Evolutionary conservation across 208 protist genomes (phyloP).

Genomic region (Leptomonas pyrrhocoris): DNA sequence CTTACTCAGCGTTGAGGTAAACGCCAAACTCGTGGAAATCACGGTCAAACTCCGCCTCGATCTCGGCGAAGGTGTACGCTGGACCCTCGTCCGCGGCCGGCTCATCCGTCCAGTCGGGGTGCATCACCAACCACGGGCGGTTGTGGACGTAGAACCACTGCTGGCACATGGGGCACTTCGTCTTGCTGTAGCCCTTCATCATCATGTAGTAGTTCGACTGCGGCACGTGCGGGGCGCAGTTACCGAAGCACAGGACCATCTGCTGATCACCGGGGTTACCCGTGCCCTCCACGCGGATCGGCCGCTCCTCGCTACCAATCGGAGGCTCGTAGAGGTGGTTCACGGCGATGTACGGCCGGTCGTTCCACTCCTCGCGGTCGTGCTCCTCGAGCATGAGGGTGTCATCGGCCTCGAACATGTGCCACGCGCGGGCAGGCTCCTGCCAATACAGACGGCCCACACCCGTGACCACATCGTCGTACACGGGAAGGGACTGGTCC

Average conservation of each 20-base stretch:
- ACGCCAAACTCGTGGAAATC: slow-evolving; percentile 92
- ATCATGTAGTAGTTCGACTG: slow-evolving; percentile 92
- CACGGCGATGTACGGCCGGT: slow-evolving; percentile 85
- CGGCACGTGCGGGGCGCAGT: slow-evolving; percentile 88
- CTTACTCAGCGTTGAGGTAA: slow-evolving; percentile 89
- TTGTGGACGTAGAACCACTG: slow-evolving; percentile 92
- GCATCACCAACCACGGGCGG: slow-evolving; percentile 89
- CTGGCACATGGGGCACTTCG: slow-evolving; percentile 90
- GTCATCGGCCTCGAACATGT: slow-evolving; percentile 89
- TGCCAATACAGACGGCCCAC: slow-evolving; percentile 86
- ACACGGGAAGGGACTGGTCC: slow-evolving; percentile 85
- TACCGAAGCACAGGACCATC: slow-evolving; percentile 88
- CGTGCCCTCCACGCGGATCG: slow-evolving; percentile 83
- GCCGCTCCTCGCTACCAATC: slow-evolving; percentile 86
- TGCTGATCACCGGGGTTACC: slow-evolving; percentile 87
- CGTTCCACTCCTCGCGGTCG: slow-evolving; percentile 92
- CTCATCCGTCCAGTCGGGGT: slow-evolving; percentile 92
- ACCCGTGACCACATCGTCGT: slow-evolving; percentile 87
- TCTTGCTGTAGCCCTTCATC: slow-evolving; percentile 92
- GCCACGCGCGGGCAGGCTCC: slow-evolving; percentile 86
- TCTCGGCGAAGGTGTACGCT: slow-evolving; percentile 88
- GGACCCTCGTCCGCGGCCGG: slow-evolving; percentile 88
- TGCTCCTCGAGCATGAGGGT: slow-evolving; percentile 92
- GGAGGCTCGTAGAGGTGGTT: slow-evolving; percentile 92
- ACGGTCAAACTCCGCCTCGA: slow-evolving; percentile 91